Evolutionary conservation across 768 basidiomycete species (phyloP).

Genomic region (Postia placenta): DNA sequence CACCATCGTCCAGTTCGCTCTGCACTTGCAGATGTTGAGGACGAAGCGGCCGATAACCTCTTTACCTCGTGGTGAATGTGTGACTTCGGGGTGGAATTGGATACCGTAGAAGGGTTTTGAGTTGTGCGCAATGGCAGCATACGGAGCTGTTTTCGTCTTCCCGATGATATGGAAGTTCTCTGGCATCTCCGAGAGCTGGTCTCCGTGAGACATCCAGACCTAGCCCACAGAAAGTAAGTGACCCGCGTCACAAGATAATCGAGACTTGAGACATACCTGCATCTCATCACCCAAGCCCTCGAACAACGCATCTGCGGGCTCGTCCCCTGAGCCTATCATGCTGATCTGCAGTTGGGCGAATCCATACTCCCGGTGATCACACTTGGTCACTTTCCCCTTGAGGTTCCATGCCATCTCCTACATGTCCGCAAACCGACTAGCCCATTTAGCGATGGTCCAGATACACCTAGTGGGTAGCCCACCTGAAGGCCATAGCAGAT

Average conservation of each 20-base stretch:
- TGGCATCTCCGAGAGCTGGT: constrained; percentile 81
- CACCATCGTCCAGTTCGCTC: constrained; percentile 91
- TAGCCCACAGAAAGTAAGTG: too few relatives aligned
- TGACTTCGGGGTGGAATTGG: constrained; percentile 98
- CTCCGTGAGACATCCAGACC: constrained; percentile 99
- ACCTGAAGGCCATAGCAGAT: constrained; percentile 98
- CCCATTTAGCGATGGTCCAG: not conserved
- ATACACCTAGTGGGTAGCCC: constrained; percentile 10
- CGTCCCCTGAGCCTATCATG: constrained; percentile 45
- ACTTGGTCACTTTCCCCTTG: constrained; percentile 78
- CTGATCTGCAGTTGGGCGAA: constrained; percentile 76
- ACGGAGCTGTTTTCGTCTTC: constrained; percentile 81
- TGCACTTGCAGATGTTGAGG: constrained; percentile 76
- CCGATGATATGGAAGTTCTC: constrained; percentile 85
- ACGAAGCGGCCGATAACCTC: constrained; percentile 87
- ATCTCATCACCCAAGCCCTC: constrained; percentile 83
- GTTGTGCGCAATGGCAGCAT: constrained; percentile 88
- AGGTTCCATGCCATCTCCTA: constrained; percentile 93
- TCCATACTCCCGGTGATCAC: constrained; percentile 93
- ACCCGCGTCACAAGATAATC: too few relatives aligned
- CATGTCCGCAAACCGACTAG: not conserved
- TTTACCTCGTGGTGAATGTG: constrained; percentile 85
- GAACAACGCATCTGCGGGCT: constrained; percentile 70
- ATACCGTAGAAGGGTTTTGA: constrained; percentile 90
- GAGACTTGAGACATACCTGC: constrained; percentile 67